Evolutionary conservation across 257 asterid genomes (phyloP), one percentile per base, ranked within the genome.

Genomic region (Haberlea rhodopensis): DNA sequence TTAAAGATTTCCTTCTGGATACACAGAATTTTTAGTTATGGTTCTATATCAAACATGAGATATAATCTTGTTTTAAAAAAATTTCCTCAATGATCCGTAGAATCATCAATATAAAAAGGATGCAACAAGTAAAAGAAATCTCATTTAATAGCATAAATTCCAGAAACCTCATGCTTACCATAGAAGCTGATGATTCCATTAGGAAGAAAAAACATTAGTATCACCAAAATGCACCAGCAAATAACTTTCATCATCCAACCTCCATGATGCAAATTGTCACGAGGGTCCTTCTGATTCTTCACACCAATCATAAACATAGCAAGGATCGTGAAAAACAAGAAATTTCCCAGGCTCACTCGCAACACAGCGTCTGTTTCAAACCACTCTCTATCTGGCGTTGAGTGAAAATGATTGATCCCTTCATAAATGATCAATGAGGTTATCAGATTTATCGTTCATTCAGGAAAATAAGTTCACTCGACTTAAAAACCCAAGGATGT

Each of bases 261-360:
- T 4, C 96, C 95, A 76, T 91, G 98, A 82, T 91, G 98, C 82
- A 91, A 8, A 63, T 65, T 63, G 69, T 88, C 96, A 57, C 98
- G 98, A 27, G 96, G 98, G 70, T 91, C 98, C 80, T 76, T 89
- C 79, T 88, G 98, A 75, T 70, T 86, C 80, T 86, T 91, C 31
- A 91, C 85, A 57, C 98, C 98, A 65, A 84, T 75, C 98, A 91
- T 91, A 57, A 91, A 72, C 67, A 82, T 58, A 54, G 98, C 88
- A 60, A 91, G 78, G 64, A 85, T 77, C 1, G 98, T 88, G 85
- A 91, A 91, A 69, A 91, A 91, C 18, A 88, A 76, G 80, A 88
- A 91, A 85, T 91, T 91, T 29, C 98, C 98, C 77, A 91, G 82
- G 85, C 98, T 91, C 76, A 91, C 98, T 51, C 98, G 84, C 67